Percentiles rank a stretch among this genome's conserved stretches.
phyloP scores from a whole-genome alignment of 345 rosid species.

The Boechera divaricarpa region DNA sequence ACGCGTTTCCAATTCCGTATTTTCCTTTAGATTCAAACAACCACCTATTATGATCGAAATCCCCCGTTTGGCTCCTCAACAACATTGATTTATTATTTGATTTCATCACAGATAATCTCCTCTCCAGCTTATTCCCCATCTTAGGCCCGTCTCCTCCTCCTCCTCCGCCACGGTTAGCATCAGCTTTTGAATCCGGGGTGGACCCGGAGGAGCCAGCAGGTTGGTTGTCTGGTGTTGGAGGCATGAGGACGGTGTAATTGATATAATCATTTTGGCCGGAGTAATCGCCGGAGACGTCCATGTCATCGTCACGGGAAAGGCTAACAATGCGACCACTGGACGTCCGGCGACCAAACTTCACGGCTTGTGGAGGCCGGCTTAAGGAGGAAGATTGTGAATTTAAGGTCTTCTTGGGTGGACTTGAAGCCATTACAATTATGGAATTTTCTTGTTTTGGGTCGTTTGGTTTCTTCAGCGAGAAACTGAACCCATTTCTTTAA shows the following conservation, averaged over 20 bases:
- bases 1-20: conserved; percentile 83
- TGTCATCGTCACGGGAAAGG: conserved; percentile 76
- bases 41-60: conserved; percentile 96
- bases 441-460: conserved; percentile 33
- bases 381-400: conserved; percentile 51
- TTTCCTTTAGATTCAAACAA: conserved; percentile 72
- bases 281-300: conserved; percentile 69
- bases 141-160: conserved; percentile 6
- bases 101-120: conserved; percentile 76
- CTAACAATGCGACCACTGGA: conserved; percentile 73
- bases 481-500: conserved; percentile 46
- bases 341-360: conserved; percentile 67
- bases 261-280: conserved; percentile 78
- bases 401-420: conserved; percentile 53
- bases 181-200: conserved; percentile 48
- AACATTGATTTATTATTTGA: conserved; percentile 78
- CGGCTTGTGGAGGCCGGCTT: conserved; percentile 62
- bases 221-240: conserved; percentile 96
- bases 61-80: conserved; percentile 85
- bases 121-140: conserved; percentile 57
- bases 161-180: conserved; percentile 36
- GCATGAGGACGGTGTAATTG: conserved; percentile 91
- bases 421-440: conserved; percentile 47
- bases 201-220: conserved; percentile 57
- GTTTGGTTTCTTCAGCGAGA: conserved; percentile 38